Percentiles rank a stretch among this genome's conserved stretches.
phyloP scores from a whole-genome alignment of 2,329 filamentous ascomycete genomes.

The Emydomyces testavorans region DNA sequence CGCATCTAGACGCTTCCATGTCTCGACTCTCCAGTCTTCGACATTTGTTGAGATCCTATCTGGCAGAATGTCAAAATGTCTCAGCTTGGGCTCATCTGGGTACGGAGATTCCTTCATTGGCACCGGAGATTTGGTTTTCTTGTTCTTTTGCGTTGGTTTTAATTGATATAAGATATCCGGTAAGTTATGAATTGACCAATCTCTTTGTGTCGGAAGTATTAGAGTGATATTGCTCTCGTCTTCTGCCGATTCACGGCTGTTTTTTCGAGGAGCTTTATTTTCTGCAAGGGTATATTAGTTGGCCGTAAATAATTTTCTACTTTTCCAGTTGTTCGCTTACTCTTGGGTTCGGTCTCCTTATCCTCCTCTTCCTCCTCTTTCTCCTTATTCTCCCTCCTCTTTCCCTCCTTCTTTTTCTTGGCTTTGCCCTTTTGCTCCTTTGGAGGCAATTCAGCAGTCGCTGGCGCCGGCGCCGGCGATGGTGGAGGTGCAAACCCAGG shows the following conservation, averaged over 20 bases:
- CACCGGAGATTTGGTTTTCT: slow-evolving; percentile 2
- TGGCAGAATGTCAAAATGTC: slow-evolving; percentile 21
- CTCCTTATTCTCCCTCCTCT: too few species aligned
- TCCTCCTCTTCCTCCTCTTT: too few species aligned
- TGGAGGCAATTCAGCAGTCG: too few species aligned
- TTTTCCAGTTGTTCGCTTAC: background rate
- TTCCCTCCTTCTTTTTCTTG: too few species aligned
- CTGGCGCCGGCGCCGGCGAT: background rate
- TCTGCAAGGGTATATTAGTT: background rate
- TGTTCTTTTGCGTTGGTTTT: background rate
- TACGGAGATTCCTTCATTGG: slow-evolving; percentile 16
- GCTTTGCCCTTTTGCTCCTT: too few species aligned
- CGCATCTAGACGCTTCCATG: slow-evolving; percentile 25
- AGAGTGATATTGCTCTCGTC: slow-evolving; percentile 12
- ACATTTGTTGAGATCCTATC: slow-evolving; percentile 24
- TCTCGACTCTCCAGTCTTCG: slow-evolving; percentile 25
- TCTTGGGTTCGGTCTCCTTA: background rate
- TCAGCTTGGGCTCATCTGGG: slow-evolving; percentile 11
- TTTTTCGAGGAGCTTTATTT: background rate
- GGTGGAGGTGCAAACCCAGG: background rate
- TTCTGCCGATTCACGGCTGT: background rate
- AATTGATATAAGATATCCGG: slow-evolving; percentile 22
- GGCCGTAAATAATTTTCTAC: background rate
- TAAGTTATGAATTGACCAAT: slow-evolving; percentile 21
- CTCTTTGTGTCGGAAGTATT: slow-evolving; percentile 15